Evolutionary conservation across 164 flowering plant species (phyloP), one percentile per base, ranked within the genome.

Genomic region (Litsea cubeba): DNA sequence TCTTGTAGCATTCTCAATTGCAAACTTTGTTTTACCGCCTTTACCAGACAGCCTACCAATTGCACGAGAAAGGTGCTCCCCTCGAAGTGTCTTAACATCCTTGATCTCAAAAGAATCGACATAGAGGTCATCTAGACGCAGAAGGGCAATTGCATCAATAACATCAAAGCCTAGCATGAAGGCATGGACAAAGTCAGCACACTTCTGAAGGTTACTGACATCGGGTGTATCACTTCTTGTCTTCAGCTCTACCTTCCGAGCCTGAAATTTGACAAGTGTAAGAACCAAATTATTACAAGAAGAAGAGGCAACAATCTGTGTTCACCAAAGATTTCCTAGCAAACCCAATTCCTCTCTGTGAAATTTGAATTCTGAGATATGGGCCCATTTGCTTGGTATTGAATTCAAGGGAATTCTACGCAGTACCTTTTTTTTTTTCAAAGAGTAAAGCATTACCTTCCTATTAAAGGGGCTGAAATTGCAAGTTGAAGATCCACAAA

Each of bases 111-210:
- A 82, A 35, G 82, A 77, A 65, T 82, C 84, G 15, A 82, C 79
- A 73, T 77, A 82, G 17, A 82, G 79, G 25, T 82, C 84, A 71
- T 82, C 84, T 57, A 79, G 67, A 1, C 82, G 77, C 67, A 82
- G 46, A 12, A 82, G 77, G 20, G 82, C 82, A 75, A 79, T 50
- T 6, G 84, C 81, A 68, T 82, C 84, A 3, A 70, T 70, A 0
- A 77, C 67, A 23, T 82, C 84, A 71, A 82, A 82, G 11, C 84
- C 84, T 23, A 82, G 84, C 84, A 79, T 82, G 63, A 82, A 82
- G 5, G 84, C 84, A 70, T 82, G 84, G 28, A 79, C 79, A 73
- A 82, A 82, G 64, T 82, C 84, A 12, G 79, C 79, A 71, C 77
- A 72, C 50, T 82, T 82, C 71, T 82, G 84, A 14, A 82, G 71